Evolutionary conservation across 1,284 basidiomycete species (phyloP).

Genomic region (Golubevia pallescens): DNA sequence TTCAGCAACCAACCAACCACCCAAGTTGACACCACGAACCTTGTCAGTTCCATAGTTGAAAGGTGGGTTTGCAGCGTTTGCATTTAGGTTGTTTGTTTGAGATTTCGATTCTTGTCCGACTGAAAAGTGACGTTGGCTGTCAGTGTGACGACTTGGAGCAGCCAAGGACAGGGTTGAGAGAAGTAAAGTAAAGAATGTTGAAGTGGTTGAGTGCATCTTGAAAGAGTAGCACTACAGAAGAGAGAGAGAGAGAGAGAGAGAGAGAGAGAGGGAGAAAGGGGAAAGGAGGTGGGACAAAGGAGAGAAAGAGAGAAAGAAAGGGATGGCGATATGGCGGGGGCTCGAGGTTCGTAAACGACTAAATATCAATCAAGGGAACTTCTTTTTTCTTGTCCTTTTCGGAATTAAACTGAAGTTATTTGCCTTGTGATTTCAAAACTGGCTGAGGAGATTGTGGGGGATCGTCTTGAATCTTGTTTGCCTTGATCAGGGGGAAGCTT

Average conservation of each 20-base stretch:
- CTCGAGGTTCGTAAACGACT: no score
- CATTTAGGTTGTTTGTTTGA: not conserved
- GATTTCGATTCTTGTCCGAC: constrained; percentile 42
- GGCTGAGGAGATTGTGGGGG: no score
- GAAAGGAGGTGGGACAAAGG: not conserved
- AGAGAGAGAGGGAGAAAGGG: not conserved
- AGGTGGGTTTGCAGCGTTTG: not conserved
- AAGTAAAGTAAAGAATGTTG: constrained; percentile 68
- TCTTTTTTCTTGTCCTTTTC: no score
- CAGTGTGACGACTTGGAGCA: constrained; percentile 13
- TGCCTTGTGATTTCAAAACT: no score
- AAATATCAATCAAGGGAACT: no score
- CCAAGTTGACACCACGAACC: constrained; percentile 42
- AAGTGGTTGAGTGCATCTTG: constrained; percentile 53
- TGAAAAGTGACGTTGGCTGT: constrained; percentile 60
- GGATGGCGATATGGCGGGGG: no score
- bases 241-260: not conserved
- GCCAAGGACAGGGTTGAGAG: not conserved
- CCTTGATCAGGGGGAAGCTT: no score
- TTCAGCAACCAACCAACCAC: constrained; percentile 59
- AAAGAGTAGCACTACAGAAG: constrained; percentile 6
- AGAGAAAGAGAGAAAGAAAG: not conserved
- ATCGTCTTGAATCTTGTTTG: no score
- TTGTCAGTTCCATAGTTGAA: constrained; percentile 61
- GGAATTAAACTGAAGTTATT: no score